Evolutionary conservation across 2,329 filamentous ascomycete species (phyloP).

Genomic region (Seiridium unicorne): DNA sequence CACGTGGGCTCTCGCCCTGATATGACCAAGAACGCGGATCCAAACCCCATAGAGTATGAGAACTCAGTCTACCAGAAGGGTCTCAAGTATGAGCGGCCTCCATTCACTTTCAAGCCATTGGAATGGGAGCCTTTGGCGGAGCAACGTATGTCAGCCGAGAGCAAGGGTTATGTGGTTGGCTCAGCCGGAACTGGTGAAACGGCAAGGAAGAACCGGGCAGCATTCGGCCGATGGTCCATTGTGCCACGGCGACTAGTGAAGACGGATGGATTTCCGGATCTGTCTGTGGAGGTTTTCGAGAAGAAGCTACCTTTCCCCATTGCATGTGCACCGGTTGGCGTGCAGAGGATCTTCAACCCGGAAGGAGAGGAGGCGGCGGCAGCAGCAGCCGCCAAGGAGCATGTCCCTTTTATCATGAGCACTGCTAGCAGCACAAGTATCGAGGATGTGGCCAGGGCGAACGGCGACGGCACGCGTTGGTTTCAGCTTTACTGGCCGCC

Average conservation of each 20-base stretch:
- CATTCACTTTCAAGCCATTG: conserved; percentile 23
- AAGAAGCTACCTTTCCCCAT: conserved; percentile 18
- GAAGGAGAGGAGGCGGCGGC: conserved; percentile 22
- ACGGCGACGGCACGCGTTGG: conserved; percentile 20
- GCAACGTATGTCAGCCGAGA: conserved; percentile 22
- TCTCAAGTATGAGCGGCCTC: conserved; percentile 20
- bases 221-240: conserved; percentile 21
- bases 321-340: conserved; percentile 23
- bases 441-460: conserved; percentile 25
- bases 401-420: conserved; percentile 22
- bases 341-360: conserved; percentile 24
- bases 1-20: background rate
- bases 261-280: conserved; percentile 14
- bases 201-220: conserved; percentile 20
- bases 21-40: conserved; percentile 7
- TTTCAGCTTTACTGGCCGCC: conserved; percentile 27
- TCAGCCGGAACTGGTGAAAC: conserved; percentile 23
- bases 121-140: conserved; percentile 23
- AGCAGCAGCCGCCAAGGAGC: conserved; percentile 15
- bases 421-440: conserved; percentile 24
- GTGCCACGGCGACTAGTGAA: conserved; percentile 19
- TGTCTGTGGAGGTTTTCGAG: conserved; percentile 14
- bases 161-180: conserved; percentile 21
- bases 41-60: conserved; percentile 18
- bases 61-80: conserved; percentile 18